phyloP scores from a whole-genome alignment of 1,284 basidiomycete genomes.

The Apiotrichum veenhuisii region DNA sequence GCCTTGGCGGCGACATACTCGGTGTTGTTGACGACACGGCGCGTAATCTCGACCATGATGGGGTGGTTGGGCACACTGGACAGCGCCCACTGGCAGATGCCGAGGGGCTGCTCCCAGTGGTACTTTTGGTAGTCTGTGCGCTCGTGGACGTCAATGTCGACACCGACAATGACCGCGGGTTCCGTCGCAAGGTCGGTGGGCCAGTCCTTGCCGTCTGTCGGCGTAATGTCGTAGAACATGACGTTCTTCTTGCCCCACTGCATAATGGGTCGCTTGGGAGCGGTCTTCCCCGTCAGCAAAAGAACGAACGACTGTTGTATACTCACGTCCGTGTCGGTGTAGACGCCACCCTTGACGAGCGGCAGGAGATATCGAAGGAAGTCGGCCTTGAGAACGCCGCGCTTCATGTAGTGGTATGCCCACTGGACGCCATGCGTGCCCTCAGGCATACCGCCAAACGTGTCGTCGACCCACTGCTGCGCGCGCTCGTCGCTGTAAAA shows the following conservation, averaged over 20 bases:
- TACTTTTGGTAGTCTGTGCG: slow-evolving; percentile 25
- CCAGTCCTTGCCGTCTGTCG: slow-evolving; percentile 33
- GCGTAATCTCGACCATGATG: slow-evolving; percentile 45
- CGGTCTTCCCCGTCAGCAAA: slow-evolving; percentile 24
- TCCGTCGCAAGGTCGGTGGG: slow-evolving; percentile 19
- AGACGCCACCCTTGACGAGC: slow-evolving; percentile 49
- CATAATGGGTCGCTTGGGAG: slow-evolving; percentile 34
- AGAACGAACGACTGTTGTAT: neutral
- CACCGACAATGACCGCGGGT: slow-evolving; percentile 44
- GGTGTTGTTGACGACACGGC: slow-evolving; percentile 44
- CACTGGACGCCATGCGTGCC: slow-evolving; percentile 22
- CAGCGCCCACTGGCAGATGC: slow-evolving; percentile 50
- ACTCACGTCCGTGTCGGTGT: slow-evolving; percentile 48
- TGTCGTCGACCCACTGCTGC: slow-evolving; percentile 34
- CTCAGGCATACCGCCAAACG: slow-evolving; percentile 30
- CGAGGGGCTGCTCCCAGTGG: slow-evolving; percentile 41
- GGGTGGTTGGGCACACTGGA: slow-evolving; percentile 45
- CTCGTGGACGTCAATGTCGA: slow-evolving; percentile 49
- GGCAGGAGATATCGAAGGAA: slow-evolving; percentile 49
- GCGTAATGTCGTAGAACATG: slow-evolving; percentile 27
- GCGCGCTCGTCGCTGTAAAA: slow-evolving; percentile 44
- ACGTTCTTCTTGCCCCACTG: slow-evolving; percentile 37
- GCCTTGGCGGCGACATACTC: slow-evolving; percentile 4
- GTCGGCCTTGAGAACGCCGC: slow-evolving; percentile 49
- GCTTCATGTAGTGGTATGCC: slow-evolving; percentile 43